Conservation (phyloP, 768 basidiomycete species). For the Kwoniella botswanensis region DNA sequence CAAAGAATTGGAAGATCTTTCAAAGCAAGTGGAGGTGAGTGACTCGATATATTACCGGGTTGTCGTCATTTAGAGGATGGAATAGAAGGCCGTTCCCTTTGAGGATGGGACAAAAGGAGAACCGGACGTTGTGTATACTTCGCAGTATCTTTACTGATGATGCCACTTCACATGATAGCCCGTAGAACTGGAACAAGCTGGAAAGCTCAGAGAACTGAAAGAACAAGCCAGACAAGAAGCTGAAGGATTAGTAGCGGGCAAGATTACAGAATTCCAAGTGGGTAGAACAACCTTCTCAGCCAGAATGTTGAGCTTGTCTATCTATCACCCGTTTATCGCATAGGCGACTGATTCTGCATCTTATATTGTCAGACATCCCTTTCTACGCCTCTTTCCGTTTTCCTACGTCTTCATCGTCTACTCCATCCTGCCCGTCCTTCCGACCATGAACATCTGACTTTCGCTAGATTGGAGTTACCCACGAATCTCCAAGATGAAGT, state of each 20-base stretch:
- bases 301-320: no score
- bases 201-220: constrained; percentile 39
- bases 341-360: neutral
- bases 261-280: constrained; percentile 34
- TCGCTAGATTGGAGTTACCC: constrained; percentile 39
- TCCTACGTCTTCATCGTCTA: constrained; percentile 45
- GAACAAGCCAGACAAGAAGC: constrained; percentile 21
- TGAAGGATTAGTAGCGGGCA: constrained; percentile 12
- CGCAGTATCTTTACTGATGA: neutral
- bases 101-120: neutral
- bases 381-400: constrained; percentile 34
- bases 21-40: constrained; percentile 79
- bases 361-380: constrained; percentile 16
- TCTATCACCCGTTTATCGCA: no score
- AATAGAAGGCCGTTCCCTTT: neutral
- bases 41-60: neutral
- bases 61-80: neutral
- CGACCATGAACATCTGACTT: constrained; percentile 47
- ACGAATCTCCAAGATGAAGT: constrained; percentile 43
- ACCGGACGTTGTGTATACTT: no score
- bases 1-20: constrained; percentile 82
- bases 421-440: constrained; percentile 49
- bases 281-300: neutral
- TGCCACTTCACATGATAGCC: constrained; percentile 13
- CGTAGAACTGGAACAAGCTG: constrained; percentile 45